These are phyloP conservation scores for Senecio squalidus DNA, from an alignment of 140 eudicot species.

Conservation along the genomic window DNA sequence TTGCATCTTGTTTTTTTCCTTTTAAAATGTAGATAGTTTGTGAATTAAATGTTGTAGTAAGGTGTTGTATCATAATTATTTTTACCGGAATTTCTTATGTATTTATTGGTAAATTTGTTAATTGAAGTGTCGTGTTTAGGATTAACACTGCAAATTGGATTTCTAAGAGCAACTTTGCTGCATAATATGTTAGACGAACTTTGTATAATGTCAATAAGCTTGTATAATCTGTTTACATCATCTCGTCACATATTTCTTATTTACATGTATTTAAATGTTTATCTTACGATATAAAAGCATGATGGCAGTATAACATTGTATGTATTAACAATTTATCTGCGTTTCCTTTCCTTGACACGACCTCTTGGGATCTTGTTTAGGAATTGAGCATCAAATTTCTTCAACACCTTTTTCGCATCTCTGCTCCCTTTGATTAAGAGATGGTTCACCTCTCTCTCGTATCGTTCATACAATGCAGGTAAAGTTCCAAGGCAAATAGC, in stretches of 20 bases:
- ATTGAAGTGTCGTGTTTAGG: background rate
- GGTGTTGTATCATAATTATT: constrained; percentile 3
- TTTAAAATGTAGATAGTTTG: constrained; percentile 15
- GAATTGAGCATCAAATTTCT: constrained; percentile 55
- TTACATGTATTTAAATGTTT: background rate
- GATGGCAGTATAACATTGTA: no score
- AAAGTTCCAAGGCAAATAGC: constrained; percentile 50
- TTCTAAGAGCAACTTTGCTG: no score
- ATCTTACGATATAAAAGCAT: background rate
- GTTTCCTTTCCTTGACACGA: constrained; percentile 54
- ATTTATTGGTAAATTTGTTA: background rate
- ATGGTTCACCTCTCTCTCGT: constrained; percentile 59
- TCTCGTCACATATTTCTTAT: background rate
- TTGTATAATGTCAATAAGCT: background rate
- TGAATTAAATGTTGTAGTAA: background rate
- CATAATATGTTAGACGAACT: no score
- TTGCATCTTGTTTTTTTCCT: no score
- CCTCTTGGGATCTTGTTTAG: constrained; percentile 91
- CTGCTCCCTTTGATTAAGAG: constrained; percentile 53
- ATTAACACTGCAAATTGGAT: no score
- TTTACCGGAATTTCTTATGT: background rate
- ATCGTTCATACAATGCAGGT: constrained; percentile 73
- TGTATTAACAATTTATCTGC: background rate
- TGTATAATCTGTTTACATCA: background rate
- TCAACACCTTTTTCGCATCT: constrained; percentile 53